Evolutionary conservation across 2,329 filamentous ascomycete genomes (phyloP).

Genomic region (Lecanicillium sp.): DNA sequence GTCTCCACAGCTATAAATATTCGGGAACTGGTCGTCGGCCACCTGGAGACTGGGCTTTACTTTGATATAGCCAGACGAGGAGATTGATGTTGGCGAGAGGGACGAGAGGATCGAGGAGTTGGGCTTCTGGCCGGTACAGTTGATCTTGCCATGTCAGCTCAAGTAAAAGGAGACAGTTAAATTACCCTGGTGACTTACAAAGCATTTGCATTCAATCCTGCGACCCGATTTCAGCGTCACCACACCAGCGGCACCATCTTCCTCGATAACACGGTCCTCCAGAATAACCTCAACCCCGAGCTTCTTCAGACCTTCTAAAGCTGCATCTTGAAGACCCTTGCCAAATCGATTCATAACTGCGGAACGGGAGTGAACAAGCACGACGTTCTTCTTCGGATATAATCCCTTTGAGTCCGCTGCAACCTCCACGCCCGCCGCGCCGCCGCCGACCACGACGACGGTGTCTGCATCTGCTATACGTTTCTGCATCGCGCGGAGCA

Average conservation of each 20-base stretch:
- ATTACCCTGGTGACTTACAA: constrained; percentile 31
- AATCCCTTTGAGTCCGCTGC: constrained; percentile 52
- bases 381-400: constrained; percentile 51
- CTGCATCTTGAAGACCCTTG: constrained; percentile 32
- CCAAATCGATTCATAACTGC: constrained; percentile 48
- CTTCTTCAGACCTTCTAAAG: constrained; percentile 36
- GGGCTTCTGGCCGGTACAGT: constrained; percentile 54
- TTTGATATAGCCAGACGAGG: constrained; percentile 42
- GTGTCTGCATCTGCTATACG: constrained; percentile 36
- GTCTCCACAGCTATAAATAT: constrained; percentile 60
- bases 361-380: constrained; percentile 51
- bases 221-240: constrained; percentile 41
- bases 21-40: constrained; percentile 36
- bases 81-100: constrained; percentile 39
- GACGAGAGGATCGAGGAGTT: constrained; percentile 42
- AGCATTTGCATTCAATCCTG: constrained; percentile 42
- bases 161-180: background rate
- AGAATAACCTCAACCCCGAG: constrained; percentile 47
- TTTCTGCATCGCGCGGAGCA: constrained; percentile 40
- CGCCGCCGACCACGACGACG: constrained; percentile 50
- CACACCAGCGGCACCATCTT: constrained; percentile 29
- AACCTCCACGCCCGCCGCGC: constrained; percentile 56
- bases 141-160: constrained; percentile 36
- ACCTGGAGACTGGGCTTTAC: constrained; percentile 55
- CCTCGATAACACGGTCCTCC: constrained; percentile 38